Evolutionary conservation across 1,139 yeast genomes (phyloP).

Genomic region (Debaryomyces nepalensis): DNA sequence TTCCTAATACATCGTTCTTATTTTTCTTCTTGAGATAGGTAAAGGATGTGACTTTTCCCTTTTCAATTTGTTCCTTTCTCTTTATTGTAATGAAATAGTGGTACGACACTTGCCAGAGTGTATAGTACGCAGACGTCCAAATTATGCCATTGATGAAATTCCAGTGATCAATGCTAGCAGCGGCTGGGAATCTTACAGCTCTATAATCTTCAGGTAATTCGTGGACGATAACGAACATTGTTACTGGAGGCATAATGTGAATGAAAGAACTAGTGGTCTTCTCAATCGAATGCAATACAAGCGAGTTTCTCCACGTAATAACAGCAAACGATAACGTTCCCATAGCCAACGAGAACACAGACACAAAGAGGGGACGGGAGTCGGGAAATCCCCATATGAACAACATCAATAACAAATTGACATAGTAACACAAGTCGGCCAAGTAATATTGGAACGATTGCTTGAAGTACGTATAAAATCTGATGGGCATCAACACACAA

Average conservation of each 20-base stretch:
- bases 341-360: conserved; percentile 84
- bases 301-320: conserved; percentile 92
- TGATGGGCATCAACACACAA: conserved; percentile 74
- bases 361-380: conserved; percentile 71
- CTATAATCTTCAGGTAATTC: conserved; percentile 64
- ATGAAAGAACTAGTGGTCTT: conserved; percentile 93
- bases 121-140: conserved; percentile 82
- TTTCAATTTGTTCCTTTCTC: conserved; percentile 76
- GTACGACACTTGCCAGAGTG: conserved; percentile 89
- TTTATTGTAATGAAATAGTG: conserved; percentile 90
- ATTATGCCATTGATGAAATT: conserved; percentile 71
- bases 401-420: conserved; percentile 67
- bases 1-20: conserved; percentile 68
- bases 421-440: conserved; percentile 94
- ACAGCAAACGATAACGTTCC: conserved; percentile 95
- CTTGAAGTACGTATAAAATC: conserved; percentile 83
- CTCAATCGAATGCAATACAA: conserved; percentile 89
- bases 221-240: conserved; percentile 87
- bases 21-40: conserved; percentile 79
- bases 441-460: conserved; percentile 80
- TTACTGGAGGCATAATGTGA: conserved; percentile 88
- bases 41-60: conserved; percentile 88
- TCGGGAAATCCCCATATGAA: conserved; percentile 85
- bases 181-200: conserved; percentile 74
- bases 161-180: conserved; percentile 69